Conservation (phyloP, 495 filamentous ascomycete genomes). For the Aspergillus panamensis region DNA sequence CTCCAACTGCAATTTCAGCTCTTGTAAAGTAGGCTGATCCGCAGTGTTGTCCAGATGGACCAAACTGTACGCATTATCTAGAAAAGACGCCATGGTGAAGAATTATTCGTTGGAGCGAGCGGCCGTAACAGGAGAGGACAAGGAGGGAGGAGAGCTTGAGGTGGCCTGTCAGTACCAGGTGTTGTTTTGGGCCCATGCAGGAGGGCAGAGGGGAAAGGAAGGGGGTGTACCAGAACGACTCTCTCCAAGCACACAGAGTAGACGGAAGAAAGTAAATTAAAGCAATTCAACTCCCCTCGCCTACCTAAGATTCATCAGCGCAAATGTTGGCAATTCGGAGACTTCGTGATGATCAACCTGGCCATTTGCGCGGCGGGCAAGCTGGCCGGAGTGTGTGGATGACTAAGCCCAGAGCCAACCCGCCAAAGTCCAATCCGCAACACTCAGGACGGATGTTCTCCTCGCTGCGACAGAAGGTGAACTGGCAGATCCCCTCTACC, state of each 20-base stretch:
- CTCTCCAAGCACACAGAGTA: slow-evolving; percentile 27
- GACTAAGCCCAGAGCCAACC: slow-evolving; percentile 38
- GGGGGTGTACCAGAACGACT: slow-evolving; percentile 26
- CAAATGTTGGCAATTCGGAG: slow-evolving; percentile 31
- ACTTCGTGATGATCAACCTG: slow-evolving; percentile 36
- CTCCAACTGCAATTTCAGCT: slow-evolving; percentile 90
- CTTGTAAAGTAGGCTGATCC: slow-evolving; percentile 84
- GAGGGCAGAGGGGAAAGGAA: slow-evolving; percentile 16
- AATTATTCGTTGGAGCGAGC: slow-evolving; percentile 8
- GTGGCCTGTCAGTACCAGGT: slow-evolving; percentile 37
- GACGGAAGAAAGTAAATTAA: slow-evolving; percentile 26
- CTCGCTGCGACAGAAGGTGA: slow-evolving; percentile 8
- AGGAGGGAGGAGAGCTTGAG: slow-evolving; percentile 37
- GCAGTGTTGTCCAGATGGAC: slow-evolving; percentile 93
- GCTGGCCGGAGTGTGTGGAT: slow-evolving; percentile 48
- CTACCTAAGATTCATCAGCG: slow-evolving; percentile 41
- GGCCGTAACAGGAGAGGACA: slow-evolving; percentile 21
- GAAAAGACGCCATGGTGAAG: slow-evolving; percentile 84
- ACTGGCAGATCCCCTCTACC: slow-evolving; percentile 7
- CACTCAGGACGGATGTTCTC: slow-evolving; percentile 19
- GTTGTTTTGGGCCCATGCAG: slow-evolving; percentile 36
- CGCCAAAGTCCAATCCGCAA: slow-evolving; percentile 25
- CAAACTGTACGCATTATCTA: slow-evolving; percentile 90
- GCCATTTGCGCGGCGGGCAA: slow-evolving; percentile 43
- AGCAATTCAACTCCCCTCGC: slow-evolving; percentile 43